Evolutionary conservation across 495 filamentous ascomycete species (phyloP), one percentile per base, ranked within the genome.

Genomic region (Penicillium roqueforti): DNA sequence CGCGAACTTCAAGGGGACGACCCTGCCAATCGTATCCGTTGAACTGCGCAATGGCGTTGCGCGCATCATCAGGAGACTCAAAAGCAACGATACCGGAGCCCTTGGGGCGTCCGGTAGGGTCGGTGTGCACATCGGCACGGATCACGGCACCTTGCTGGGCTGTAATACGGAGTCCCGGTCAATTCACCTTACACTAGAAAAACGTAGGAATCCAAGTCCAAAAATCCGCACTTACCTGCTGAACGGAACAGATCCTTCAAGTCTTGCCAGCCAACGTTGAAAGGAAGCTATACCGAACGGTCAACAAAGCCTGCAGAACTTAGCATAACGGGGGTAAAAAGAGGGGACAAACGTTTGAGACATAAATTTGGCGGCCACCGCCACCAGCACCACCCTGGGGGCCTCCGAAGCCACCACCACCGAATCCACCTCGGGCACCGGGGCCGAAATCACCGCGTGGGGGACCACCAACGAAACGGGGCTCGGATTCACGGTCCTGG

Each of bases 21-120:
- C 93, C 93, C 70, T 98, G 92, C 93, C 93, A 98, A 45, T 98
- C 93, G 68, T 95, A 97, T 53, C 92, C 92, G 67, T 98, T 97
- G 77, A 97, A 97, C 67, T 96, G 92, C 49, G 87, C 80, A 62
- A 98, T 98, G 32, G 93, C 93, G 59, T 91, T 95, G 53, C 91
- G 89, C 20, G 95, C 92, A 72, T 98, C 93, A 28, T 96, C 91
- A 3, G 91, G 83, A 37, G 83, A 88, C 69, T 98, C 95, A 66
- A 97, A 98, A 47, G 91, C 91, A 59, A 98, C 93, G 39, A 97
- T 96, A 56, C 93, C 93, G 47, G 92, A 95, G 31, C 93, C 93
- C 75, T 83, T 97, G 22, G 95, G 91, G 37, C 92, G 88, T 53
- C 95, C 93, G 64, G 93, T 92, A 23, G 87, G 89, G 45, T 91